A percentile compares a stretch with the other conserved stretches of the same genome.
Conservation (phyloP, 441 rosid genomes). For the Monsonia emarginata region DNA sequence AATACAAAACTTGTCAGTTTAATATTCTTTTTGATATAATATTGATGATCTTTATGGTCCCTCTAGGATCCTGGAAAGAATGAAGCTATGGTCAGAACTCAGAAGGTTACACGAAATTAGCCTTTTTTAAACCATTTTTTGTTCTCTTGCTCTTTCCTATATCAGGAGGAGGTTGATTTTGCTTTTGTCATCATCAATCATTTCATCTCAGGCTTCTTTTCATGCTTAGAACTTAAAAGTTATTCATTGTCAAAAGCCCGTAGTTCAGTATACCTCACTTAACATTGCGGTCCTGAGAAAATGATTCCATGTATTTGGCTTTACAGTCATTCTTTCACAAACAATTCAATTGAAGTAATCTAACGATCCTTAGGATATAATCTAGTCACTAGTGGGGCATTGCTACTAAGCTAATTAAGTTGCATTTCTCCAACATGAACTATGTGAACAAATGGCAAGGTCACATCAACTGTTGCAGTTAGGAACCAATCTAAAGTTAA, state of each 20-base stretch:
- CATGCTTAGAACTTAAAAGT: neutral
- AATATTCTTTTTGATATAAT: neutral
- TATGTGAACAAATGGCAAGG: neutral
- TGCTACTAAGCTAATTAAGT: neutral
- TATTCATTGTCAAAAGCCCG: neutral
- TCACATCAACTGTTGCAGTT: neutral
- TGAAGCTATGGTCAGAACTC: neutral
- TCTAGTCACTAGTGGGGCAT: neutral
- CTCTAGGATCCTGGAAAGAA: conserved; percentile 8
- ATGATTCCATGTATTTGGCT: neutral
- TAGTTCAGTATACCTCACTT: neutral
- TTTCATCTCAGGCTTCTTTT: neutral
- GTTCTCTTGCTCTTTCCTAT: neutral
- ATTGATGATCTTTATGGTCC: conserved; percentile 9
- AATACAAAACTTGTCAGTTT: conserved; percentile 17
- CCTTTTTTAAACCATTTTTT: neutral
- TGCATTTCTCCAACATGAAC: neutral
- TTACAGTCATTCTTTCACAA: neutral
- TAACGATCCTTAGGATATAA: neutral
- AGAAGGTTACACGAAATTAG: too few species aligned
- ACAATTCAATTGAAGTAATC: neutral
- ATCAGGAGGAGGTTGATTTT: neutral
- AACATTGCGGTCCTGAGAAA: neutral
- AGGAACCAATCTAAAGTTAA: neutral
- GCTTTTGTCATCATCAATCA: neutral